Percentiles rank a stretch among this genome's conserved stretches.
These are phyloP conservation scores for Pseudozyma hubeiensis DNA, from an alignment of 1,284 basidiomycete genomes.

Conservation along the genomic window DNA sequence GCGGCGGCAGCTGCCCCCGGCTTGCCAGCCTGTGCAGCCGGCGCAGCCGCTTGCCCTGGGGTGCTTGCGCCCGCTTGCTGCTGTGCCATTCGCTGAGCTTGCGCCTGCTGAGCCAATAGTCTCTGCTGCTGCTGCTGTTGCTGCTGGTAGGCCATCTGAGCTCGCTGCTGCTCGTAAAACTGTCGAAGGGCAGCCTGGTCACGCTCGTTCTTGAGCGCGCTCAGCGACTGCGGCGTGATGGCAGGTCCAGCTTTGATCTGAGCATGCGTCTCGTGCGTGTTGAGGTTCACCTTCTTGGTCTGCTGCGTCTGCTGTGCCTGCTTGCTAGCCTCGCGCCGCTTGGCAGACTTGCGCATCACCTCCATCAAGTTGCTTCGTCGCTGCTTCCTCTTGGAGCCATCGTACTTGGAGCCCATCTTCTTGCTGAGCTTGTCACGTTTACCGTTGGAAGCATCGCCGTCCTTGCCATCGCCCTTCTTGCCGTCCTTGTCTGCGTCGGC, in stretches of 20 bases:
- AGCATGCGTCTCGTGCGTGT: conserved; percentile 63
- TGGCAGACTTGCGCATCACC: conserved; percentile 65
- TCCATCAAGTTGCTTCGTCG: conserved; percentile 63
- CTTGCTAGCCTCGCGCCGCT: conserved; percentile 60
- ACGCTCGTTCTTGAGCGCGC: conserved; percentile 62
- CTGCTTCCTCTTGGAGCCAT: conserved; percentile 60
- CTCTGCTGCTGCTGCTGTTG: conserved; percentile 60
- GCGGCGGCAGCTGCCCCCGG: conserved; percentile 4
- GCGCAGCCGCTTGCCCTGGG: conserved; percentile 7
- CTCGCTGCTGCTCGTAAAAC: conserved; percentile 60
- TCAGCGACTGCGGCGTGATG: conserved; percentile 65
- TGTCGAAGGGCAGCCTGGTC: conserved; percentile 63
- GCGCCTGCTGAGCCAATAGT: conserved; percentile 43
- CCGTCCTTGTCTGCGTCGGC: conserved; percentile 66
- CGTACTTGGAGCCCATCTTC: conserved; percentile 58
- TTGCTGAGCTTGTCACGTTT: conserved; percentile 60
- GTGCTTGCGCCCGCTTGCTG: conserved; percentile 25
- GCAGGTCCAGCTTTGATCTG: conserved; percentile 62
- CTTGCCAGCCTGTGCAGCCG: conserved; percentile 23
- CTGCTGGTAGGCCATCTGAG: conserved; percentile 51
- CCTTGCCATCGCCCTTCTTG: conserved; percentile 43
- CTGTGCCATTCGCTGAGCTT: conserved; percentile 45
- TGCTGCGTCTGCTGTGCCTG: conserved; percentile 53
- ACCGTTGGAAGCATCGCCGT: conserved; percentile 24
- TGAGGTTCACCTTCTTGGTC: conserved; percentile 57